Percentiles rank a stretch among this genome's conserved stretches.
Conservation (phyloP, 2,329 filamentous ascomycete genomes). For the Cladosporium sp. region DNA sequence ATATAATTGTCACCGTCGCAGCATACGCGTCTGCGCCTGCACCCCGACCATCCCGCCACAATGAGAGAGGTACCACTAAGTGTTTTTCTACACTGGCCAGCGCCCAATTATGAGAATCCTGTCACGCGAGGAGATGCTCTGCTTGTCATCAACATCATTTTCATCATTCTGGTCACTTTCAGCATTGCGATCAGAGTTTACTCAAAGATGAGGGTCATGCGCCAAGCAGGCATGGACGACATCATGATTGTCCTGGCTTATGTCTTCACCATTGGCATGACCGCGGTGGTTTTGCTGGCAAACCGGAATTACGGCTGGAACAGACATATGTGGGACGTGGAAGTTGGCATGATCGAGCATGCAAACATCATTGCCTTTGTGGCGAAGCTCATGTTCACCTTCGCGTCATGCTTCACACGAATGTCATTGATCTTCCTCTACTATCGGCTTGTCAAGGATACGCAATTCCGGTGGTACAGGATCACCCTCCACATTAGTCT, state of each 20-base stretch:
- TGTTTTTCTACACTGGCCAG: conserved; percentile 41
- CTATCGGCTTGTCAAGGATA: conserved; percentile 46
- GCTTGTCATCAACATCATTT: conserved; percentile 42
- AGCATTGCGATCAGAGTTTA: conserved; percentile 43
- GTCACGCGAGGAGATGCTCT: conserved; percentile 42
- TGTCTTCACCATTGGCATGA: conserved; percentile 43
- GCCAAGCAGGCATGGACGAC: conserved; percentile 47
- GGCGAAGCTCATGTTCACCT: conserved; percentile 45
- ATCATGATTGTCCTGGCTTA: conserved; percentile 42
- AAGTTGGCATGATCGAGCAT: conserved; percentile 24
- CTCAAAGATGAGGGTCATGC: conserved; percentile 42
- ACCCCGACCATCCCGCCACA: background rate
- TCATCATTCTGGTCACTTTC: conserved; percentile 40
- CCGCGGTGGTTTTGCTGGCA: conserved; percentile 43
- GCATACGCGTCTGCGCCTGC: background rate
- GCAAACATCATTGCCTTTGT: conserved; percentile 43
- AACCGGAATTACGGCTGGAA: conserved; percentile 45
- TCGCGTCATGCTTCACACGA: conserved; percentile 46
- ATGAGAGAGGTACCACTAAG: conserved; percentile 25
- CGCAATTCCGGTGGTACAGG: conserved; percentile 40
- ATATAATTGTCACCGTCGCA: background rate
- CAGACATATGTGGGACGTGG: conserved; percentile 46
- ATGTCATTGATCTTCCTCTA: conserved; percentile 49
- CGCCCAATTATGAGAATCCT: conserved; percentile 45
- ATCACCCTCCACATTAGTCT: conserved; percentile 43